These are phyloP conservation scores for Mucor lusitanicus DNA, from an alignment of 371 early-diverging fungal genomes.

Conservation along the genomic window DNA sequence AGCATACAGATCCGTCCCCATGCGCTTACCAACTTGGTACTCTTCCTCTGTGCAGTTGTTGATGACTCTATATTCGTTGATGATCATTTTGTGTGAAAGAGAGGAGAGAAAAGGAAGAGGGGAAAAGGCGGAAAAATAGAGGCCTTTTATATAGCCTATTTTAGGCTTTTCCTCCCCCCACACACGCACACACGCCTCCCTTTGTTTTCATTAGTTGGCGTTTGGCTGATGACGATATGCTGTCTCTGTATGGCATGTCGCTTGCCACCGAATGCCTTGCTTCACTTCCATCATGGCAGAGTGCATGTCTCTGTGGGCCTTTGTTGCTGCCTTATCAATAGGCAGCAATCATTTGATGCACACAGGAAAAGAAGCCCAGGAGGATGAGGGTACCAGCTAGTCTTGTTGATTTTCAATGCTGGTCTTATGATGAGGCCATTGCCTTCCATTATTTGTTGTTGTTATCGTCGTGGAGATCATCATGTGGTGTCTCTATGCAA, in stretches of 20 bases:
- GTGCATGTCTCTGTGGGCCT: too few relatives aligned
- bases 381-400: not conserved
- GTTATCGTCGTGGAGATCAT: not conserved
- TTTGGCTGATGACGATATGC: not conserved
- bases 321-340: not conserved
- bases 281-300: too few relatives aligned
- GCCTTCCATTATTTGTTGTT: not conserved
- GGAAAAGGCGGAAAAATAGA: not conserved
- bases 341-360: not conserved
- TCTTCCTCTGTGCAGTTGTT: conserved; percentile 72
- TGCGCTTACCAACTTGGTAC: conserved; percentile 53
- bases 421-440: not conserved
- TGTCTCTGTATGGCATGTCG: too few relatives aligned
- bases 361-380: not conserved
- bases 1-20: not conserved
- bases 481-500: not conserved
- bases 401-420: too few relatives aligned
- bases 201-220: not conserved
- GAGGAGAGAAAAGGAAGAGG: conserved; percentile 8
- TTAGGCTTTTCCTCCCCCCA: not conserved
- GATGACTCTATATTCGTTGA: conserved; percentile 70
- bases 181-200: not conserved
- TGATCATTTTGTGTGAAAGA: conserved; percentile 42
- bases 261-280: too few relatives aligned
- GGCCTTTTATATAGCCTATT: not conserved